phyloP scores from a whole-genome alignment of 257 asterid species.

The Thymus mandschuricus region DNA sequence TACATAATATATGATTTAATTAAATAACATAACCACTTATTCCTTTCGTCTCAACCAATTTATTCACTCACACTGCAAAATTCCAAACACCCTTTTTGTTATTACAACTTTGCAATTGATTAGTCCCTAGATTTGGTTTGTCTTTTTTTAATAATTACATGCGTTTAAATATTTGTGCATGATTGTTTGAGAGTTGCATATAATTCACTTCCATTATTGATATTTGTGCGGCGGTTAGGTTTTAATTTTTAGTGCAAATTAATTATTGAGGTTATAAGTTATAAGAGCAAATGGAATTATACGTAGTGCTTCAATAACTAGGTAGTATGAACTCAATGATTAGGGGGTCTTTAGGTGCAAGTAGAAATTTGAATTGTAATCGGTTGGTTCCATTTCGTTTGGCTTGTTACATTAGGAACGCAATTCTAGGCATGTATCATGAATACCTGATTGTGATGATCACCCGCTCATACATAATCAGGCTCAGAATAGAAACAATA shows the following conservation, averaged over 20 bases:
- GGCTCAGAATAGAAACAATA: no score
- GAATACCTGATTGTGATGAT: no score
- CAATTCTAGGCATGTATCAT: no score
- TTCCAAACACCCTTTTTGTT: neutral
- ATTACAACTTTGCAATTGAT: neutral
- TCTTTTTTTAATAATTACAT: neutral
- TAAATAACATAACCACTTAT: constrained; percentile 23
- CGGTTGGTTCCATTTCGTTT: no score
- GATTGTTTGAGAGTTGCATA: constrained; percentile 9
- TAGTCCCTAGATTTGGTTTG: constrained; percentile 30
- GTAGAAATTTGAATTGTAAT: no score
- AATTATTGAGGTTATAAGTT: constrained; percentile 27
- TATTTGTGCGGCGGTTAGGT: constrained; percentile 30
- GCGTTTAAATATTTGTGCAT: neutral
- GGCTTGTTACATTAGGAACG: no score
- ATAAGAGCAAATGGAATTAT: neutral
- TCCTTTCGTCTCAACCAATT: constrained; percentile 23
- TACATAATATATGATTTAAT: constrained; percentile 7
- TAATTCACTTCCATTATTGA: constrained; percentile 31
- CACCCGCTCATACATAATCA: no score
- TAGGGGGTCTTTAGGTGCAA: no score
- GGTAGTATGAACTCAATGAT: neutral
- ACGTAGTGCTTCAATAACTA: neutral
- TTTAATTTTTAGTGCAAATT: constrained; percentile 25
- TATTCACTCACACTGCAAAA: constrained; percentile 27